phyloP scores from a whole-genome alignment of 495 filamentous ascomycete species.

The Gamarada debralockiae region DNA sequence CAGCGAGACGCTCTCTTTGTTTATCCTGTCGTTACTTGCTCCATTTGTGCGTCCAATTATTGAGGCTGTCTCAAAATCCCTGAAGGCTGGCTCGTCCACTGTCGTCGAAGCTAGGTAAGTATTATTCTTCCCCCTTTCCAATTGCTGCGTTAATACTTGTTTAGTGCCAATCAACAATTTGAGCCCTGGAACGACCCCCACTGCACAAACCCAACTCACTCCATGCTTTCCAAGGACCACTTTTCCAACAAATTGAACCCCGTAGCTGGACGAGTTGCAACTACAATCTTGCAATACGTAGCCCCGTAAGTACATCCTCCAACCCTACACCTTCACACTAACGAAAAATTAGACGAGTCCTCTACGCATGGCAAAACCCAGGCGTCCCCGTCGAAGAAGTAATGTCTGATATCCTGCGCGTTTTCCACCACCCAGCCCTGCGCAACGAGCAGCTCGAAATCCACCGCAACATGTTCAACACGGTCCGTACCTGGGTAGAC shows the following conservation, averaged over 20 bases:
- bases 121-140: not conserved
- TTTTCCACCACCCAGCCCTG: constrained; percentile 87
- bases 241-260: constrained; percentile 90
- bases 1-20: constrained; percentile 83
- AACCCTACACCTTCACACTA: not conserved
- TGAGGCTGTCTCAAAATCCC: constrained; percentile 70
- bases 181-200: constrained; percentile 85
- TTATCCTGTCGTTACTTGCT: constrained; percentile 82
- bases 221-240: constrained; percentile 95
- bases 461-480: constrained; percentile 81
- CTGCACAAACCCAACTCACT: constrained; percentile 89
- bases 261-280: constrained; percentile 78
- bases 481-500: constrained; percentile 72
- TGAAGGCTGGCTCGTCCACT: constrained; percentile 78
- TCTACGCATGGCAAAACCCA: constrained; percentile 88
- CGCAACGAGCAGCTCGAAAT: constrained; percentile 69
- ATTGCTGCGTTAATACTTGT: not conserved
- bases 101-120: constrained; percentile 63
- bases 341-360: constrained; percentile 50
- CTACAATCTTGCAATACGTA: constrained; percentile 74
- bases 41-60: constrained; percentile 91
- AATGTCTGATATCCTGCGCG: constrained; percentile 65
- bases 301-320: constrained; percentile 53
- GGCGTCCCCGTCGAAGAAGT: constrained; percentile 76
- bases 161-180: constrained; percentile 72